These are phyloP conservation scores for Agrostemma githago DNA, from an alignment of 148 eudicot species.

Conservation along the genomic window DNA sequence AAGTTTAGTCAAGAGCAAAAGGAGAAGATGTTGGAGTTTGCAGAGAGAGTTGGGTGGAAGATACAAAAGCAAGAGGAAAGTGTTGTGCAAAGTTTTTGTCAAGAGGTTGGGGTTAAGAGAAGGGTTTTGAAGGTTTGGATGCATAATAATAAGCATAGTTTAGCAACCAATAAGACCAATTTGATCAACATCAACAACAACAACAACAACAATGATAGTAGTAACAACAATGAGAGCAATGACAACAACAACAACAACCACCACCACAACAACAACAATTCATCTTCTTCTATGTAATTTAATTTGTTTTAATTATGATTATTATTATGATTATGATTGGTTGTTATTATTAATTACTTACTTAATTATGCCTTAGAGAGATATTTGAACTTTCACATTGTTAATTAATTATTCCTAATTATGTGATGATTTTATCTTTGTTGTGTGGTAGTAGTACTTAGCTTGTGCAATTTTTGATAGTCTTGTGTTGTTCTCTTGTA, in stretches of 20 bases:
- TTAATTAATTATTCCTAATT: background rate
- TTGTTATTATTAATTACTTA: background rate
- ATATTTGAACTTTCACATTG: background rate
- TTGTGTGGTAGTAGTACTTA: background rate
- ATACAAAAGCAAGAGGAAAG: conserved; percentile 62
- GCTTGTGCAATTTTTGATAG: background rate
- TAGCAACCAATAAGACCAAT: conserved; percentile 57
- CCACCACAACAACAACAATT: background rate
- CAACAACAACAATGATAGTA: background rate
- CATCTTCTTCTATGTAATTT: conserved; percentile 1
- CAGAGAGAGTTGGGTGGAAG: conserved; percentile 72
- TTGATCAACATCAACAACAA: conserved; percentile 19
- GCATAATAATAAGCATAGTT: conserved; percentile 90
- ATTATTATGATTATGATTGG: background rate
- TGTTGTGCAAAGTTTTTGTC: conserved; percentile 54
- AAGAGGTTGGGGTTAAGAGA: conserved; percentile 56
- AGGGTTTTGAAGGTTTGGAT: conserved; percentile 92
- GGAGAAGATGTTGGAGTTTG: conserved; percentile 68
- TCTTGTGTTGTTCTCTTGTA: background rate
- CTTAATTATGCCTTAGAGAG: background rate
- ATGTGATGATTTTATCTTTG: background rate
- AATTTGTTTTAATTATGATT: background rate
- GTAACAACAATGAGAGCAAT: background rate
- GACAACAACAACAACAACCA: conserved; percentile 2
- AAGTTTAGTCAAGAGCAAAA: conserved; percentile 75